Evolutionary conservation across 192 early-diverging fungal genomes (phyloP), one percentile per base, ranked within the genome.

Genomic region (Helicostylum pulchrum): DNA sequence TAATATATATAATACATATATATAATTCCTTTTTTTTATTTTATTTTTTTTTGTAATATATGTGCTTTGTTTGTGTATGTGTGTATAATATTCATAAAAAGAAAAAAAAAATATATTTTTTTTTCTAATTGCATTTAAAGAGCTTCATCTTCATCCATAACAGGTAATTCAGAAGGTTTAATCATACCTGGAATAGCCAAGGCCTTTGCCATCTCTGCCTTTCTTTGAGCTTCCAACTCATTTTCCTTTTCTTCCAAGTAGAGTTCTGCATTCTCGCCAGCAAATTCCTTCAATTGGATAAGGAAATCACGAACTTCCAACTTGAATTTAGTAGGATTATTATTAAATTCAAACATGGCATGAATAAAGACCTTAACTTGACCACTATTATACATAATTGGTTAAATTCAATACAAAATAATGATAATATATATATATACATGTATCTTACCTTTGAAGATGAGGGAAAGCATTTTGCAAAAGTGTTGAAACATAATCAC

Each of bases 221-320:
- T 85, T 76, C 86, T 85, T 77, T 88, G 92, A 52, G 65, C 66
- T 65, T 91, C 88, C 14, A 87, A 76, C 64, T 93, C 92, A 30
- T 82, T 83, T 79, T 99, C 97, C 61, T 90, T 83, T 71, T 98
- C 96, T 60, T 94, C 93, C 68, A 94, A 78, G 71, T 84, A 98
- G 52, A 97, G 72, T 39, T 90, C 90, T 42, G 86, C 83, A 61
- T 91, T 90, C 53, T 90, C 92, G 20, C 89, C 93, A 11, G 90
- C 83, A 83, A 97, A 98, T 80, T 99, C 96, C 78, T 95, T 88
- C 59, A 94, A 74, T 71, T 90, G 89, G 60, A 94, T 94, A 73
- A 97, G 80, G 77, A 97, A 99, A 79, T 99, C 97, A 75, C 97
- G 88, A 67, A 99, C 79, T 49, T 96, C 91, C 50, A 86, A 77